phyloP scores from a whole-genome alignment of 2,329 filamentous ascomycete species.

The Sclerotinia sclerotiorum region DNA sequence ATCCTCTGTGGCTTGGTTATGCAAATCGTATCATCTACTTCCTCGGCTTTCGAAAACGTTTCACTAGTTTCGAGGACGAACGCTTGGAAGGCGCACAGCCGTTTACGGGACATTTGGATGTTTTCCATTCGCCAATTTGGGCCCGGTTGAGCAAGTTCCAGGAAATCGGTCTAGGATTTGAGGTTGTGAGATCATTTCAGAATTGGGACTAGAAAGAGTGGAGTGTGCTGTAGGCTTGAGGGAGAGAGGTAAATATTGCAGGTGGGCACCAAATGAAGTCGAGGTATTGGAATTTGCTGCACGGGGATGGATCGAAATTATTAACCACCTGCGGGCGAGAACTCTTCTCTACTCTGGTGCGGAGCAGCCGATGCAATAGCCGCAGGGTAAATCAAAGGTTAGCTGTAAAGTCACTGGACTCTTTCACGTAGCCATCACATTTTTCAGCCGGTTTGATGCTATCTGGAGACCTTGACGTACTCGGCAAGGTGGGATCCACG shows the following conservation, averaged over 20 bases:
- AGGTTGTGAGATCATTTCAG: slow-evolving; percentile 37
- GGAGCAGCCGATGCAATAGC: slow-evolving; percentile 11
- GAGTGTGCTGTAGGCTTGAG: slow-evolving; percentile 55
- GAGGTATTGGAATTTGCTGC: not conserved
- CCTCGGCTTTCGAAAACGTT: slow-evolving; percentile 50
- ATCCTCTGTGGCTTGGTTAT: slow-evolving; percentile 58
- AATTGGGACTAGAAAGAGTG: slow-evolving; percentile 49
- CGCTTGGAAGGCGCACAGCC: slow-evolving; percentile 56
- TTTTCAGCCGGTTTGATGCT: not conserved
- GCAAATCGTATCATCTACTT: slow-evolving; percentile 55
- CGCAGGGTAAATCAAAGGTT: not conserved
- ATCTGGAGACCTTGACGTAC: too few relatives aligned
- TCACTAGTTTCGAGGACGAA: slow-evolving; percentile 49
- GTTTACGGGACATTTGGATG: slow-evolving; percentile 50
- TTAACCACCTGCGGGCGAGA: not conserved
- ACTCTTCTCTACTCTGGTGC: not conserved
- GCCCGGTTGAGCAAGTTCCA: slow-evolving; percentile 44
- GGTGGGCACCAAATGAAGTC: not conserved
- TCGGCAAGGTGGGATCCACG: not conserved
- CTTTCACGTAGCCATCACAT: slow-evolving; percentile 12
- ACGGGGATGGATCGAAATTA: slow-evolving; percentile 5
- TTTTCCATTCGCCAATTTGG: slow-evolving; percentile 42
- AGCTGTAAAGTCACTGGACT: not conserved
- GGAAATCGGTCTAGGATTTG: slow-evolving; percentile 42
- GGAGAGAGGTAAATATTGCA: slow-evolving; percentile 47